Base-by-base conservation (phyloP, 139 green algal species). In the Parachlorella kessleri region DNA sequence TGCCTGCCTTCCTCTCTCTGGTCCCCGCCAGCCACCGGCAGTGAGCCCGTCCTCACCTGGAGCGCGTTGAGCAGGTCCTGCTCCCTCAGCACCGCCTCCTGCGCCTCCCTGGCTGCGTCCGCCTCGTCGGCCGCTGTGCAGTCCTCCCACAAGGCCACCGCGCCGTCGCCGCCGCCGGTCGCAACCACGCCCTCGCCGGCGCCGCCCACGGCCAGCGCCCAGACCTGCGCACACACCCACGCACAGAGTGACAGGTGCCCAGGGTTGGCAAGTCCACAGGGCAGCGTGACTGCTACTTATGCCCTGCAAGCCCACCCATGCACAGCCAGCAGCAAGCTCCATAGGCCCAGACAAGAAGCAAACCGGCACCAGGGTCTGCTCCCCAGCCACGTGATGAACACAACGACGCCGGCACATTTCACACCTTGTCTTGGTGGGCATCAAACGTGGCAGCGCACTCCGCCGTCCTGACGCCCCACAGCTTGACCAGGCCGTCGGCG, bases 401-500 rank as follows among this genome's bases (percentile, higher is more conserved):
- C n/a, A n/a, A n/a, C n/a, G n/a, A n/a, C n/a, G n/a, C n/a, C 48
- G 48, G 14, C 48, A 18, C 21, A 14, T 59, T 59, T 14, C 48
- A 18, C 54, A 97, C 90, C 89, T 98, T 96, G 80, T 97, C 97
- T 30, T 97, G 90, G 79, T 99, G 96, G 24, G 91, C 89, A 33
- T 99, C 97, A 75, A 98, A 96, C 0, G 96, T 99, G 78, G 81
- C 82, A 6, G 90, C 68, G 84, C 92, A 96, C 77, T 98, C 94
- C 9, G 84, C 87, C 33, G 75, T 92, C 4, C 81, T 76, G 55
- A 97, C 82, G 65, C 81, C 84, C 97, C 97, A 99, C 40, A 99
- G 87, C 88, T 98, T 98, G 21, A 99, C 39, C 74, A 99, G 86
- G 5, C 97, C 97, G 83, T 99, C 97, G 41, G 92, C 95, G 33